phyloP scores from a whole-genome alignment of 805 yeast genomes.

The Suhomyces emberorum region DNA sequence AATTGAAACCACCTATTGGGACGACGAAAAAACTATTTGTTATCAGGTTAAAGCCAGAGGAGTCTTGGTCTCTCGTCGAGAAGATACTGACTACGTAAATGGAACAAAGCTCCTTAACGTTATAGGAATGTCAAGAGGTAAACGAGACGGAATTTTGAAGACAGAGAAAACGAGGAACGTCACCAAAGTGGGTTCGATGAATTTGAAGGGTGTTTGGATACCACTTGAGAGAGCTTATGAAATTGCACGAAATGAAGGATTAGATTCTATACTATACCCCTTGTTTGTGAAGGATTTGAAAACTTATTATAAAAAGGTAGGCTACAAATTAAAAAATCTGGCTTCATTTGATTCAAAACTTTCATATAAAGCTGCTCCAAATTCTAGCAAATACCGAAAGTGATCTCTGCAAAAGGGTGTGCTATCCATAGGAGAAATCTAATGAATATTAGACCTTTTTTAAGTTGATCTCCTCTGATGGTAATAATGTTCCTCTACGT shows the following conservation, averaged over 20 bases:
- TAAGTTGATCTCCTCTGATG: too few species aligned
- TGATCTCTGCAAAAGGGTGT: too few species aligned
- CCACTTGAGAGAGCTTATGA: slow-evolving; percentile 39
- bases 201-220: slow-evolving; percentile 41
- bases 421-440: too few species aligned
- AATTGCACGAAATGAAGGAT: slow-evolving; percentile 39
- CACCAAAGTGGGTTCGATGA: slow-evolving; percentile 38
- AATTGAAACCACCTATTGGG: slow-evolving; percentile 37
- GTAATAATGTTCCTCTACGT: slow-evolving; percentile 57
- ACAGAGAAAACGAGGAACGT: slow-evolving; percentile 25
- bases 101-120: slow-evolving; percentile 40
- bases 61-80: slow-evolving; percentile 33
- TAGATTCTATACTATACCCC: slow-evolving; percentile 31
- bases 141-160: slow-evolving; percentile 38
- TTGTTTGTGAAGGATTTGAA: slow-evolving; percentile 31
- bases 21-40: slow-evolving; percentile 33
- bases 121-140: slow-evolving; percentile 39
- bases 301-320: slow-evolving; percentile 22
- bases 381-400: too few species aligned
- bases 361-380: too few species aligned
- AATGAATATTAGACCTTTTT: too few species aligned
- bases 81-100: slow-evolving; percentile 33
- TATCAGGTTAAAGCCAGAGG: slow-evolving; percentile 36
- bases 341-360: too few species aligned
- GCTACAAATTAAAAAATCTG: slow-evolving; percentile 20